These are phyloP conservation scores for Taiozyma sp. DNA, from an alignment of 1,139 yeast species.

Conservation along the genomic window DNA sequence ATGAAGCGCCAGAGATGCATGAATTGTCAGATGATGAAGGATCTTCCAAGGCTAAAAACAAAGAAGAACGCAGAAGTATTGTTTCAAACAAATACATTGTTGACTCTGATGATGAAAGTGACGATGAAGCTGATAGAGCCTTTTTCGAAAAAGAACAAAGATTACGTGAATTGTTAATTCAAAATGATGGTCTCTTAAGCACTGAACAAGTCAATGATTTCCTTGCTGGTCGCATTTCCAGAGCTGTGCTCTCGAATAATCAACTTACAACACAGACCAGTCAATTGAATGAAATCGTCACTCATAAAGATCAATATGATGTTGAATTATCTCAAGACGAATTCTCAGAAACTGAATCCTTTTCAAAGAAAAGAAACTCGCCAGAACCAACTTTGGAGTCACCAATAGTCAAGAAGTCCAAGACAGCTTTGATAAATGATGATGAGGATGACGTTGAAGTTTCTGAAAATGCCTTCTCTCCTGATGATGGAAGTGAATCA, in stretches of 20 bases:
- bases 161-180: slow-evolving; percentile 36
- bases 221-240: slow-evolving; percentile 4
- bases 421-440: not conserved
- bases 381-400: slow-evolving; percentile 10
- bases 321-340: not conserved
- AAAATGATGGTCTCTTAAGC: slow-evolving; percentile 27
- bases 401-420: slow-evolving; percentile 9
- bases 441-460: slow-evolving; percentile 9
- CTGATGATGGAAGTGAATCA: not conserved
- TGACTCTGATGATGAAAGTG: slow-evolving; percentile 65
- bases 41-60: not conserved
- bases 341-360: not conserved
- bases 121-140: slow-evolving; percentile 45
- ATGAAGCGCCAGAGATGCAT: slow-evolving; percentile 9
- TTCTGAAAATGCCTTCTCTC: not conserved
- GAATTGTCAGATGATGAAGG: slow-evolving; percentile 16
- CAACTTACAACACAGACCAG: not conserved
- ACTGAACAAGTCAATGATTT: slow-evolving; percentile 25
- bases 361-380: slow-evolving; percentile 12
- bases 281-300: not conserved
- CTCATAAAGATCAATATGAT: not conserved
- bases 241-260: not conserved
- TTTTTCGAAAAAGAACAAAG: slow-evolving; percentile 57
- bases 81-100: slow-evolving; percentile 43
- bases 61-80: not conserved